Conservation (phyloP, 805 yeast genomes). For the Lachancea lanzarotensis region DNA sequence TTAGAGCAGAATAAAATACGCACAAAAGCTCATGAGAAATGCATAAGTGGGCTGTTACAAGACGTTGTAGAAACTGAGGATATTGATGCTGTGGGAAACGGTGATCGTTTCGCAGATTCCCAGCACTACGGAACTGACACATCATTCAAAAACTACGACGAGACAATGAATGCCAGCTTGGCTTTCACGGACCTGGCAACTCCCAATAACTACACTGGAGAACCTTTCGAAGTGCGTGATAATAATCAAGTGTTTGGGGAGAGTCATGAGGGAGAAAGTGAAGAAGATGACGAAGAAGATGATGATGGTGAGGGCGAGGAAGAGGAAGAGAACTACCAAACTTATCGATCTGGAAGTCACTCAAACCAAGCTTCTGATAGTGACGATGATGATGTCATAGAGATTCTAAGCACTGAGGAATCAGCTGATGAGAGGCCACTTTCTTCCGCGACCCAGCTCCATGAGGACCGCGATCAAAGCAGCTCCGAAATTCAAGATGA, state of each 20-base stretch:
- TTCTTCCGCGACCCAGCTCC: not conserved
- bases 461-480: not conserved
- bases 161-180: constrained; percentile 14
- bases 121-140: constrained; percentile 17
- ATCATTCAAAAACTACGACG: constrained; percentile 16
- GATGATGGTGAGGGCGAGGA: not conserved
- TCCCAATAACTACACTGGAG: not conserved
- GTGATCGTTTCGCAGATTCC: not conserved
- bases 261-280: not conserved
- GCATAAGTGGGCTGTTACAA: constrained; percentile 4
- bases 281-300: not conserved
- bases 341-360: not conserved
- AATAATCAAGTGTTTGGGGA: not conserved
- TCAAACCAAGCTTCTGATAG: too few species aligned
- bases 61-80: not conserved
- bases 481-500: not conserved
- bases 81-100: not conserved
- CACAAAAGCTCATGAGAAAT: constrained; percentile 1
- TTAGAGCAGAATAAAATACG: constrained; percentile 9
- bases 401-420: constrained; percentile 2
- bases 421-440: not conserved
- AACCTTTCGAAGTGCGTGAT: not conserved
- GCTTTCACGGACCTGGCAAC: constrained; percentile 7
- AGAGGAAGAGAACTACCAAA: not conserved
- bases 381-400: not conserved